These are phyloP conservation scores for Crucihimalaya himalaica DNA, from an alignment of 345 rosid genomes.

Conservation along the genomic window DNA sequence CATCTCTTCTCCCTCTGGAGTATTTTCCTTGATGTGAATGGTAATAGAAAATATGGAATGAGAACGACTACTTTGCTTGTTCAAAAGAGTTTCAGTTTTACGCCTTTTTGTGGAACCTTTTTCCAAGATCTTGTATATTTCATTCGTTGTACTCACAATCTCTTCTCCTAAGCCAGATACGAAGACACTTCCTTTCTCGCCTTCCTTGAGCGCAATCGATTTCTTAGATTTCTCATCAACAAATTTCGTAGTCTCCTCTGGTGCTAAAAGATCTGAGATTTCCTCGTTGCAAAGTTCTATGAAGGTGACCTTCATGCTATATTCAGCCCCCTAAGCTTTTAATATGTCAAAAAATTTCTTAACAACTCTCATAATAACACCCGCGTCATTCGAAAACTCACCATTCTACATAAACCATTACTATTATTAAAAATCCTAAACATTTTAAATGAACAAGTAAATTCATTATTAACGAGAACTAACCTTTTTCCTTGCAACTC, in stretches of 20 bases:
- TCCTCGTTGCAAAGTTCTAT: constrained; percentile 94
- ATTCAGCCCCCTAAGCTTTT: constrained; percentile 88
- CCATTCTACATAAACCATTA: constrained; percentile 70
- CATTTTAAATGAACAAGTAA: no score
- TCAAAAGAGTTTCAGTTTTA: constrained; percentile 97
- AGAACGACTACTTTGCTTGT: constrained; percentile 99
- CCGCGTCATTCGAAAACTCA: constrained; percentile 93
- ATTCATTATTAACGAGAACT: no score
- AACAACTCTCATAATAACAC: constrained; percentile 96
- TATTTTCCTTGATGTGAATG: constrained; percentile 91
- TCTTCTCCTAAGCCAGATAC: constrained; percentile 98
- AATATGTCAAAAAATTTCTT: constrained; percentile 85
- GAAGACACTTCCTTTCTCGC: constrained; percentile 97
- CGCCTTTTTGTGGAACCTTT: constrained; percentile 97
- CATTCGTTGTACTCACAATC: constrained; percentile 92
- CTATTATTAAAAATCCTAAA: not conserved
- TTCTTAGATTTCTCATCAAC: constrained; percentile 90
- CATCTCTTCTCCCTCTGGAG: constrained; percentile 99
- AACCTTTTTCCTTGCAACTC: constrained; percentile 96
- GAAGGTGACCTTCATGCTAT: constrained; percentile 97
- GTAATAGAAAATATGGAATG: constrained; percentile 97
- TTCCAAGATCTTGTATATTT: constrained; percentile 94
- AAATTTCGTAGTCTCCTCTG: constrained; percentile 76
- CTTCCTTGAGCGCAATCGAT: constrained; percentile 97
- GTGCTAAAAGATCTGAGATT: constrained; percentile 95